A percentile compares a stretch with the other conserved stretches of the same genome.
These are phyloP conservation scores for Trypanosomatidae sp. DNA, from an alignment of 208 protist genomes.

Conservation along the genomic window DNA sequence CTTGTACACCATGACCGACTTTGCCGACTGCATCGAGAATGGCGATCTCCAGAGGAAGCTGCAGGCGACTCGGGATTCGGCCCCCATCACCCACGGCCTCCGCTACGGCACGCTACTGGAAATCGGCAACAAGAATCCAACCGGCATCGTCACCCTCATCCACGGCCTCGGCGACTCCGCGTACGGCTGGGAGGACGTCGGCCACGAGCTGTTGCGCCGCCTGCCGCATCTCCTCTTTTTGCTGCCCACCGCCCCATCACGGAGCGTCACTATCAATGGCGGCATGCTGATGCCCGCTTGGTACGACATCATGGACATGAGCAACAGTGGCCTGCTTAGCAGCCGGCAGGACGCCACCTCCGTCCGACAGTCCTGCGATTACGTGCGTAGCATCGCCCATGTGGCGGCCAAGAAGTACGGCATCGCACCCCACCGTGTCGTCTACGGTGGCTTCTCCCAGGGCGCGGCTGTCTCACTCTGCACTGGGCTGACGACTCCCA, in stretches of 20 bases:
- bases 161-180: constrained; percentile 92
- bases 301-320: constrained; percentile 87
- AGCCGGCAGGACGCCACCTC: constrained; percentile 41
- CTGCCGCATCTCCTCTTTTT: constrained; percentile 91
- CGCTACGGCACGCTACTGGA: constrained; percentile 69
- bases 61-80: constrained; percentile 31
- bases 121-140: constrained; percentile 73
- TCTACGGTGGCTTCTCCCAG: constrained; percentile 93
- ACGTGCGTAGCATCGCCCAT: constrained; percentile 69
- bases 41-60: constrained; percentile 73
- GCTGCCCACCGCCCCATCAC: constrained; percentile 82
- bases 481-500: constrained; percentile 52
- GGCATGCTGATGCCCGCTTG: constrained; percentile 88
- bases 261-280: constrained; percentile 88
- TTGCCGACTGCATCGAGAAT: constrained; percentile 67
- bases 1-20: constrained; percentile 64
- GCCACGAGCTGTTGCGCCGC: constrained; percentile 47
- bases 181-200: constrained; percentile 86
- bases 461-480: constrained; percentile 83
- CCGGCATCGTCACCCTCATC: constrained; percentile 84
- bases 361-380: constrained; percentile 65
- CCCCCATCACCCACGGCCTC: constrained; percentile 50
- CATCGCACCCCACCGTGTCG: constrained; percentile 70
- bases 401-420: constrained; percentile 44
- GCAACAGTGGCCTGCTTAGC: constrained; percentile 24